These are phyloP conservation scores for Talaromyces atroroseus DNA, from an alignment of 2,329 filamentous ascomycete species.

Conservation along the genomic window DNA sequence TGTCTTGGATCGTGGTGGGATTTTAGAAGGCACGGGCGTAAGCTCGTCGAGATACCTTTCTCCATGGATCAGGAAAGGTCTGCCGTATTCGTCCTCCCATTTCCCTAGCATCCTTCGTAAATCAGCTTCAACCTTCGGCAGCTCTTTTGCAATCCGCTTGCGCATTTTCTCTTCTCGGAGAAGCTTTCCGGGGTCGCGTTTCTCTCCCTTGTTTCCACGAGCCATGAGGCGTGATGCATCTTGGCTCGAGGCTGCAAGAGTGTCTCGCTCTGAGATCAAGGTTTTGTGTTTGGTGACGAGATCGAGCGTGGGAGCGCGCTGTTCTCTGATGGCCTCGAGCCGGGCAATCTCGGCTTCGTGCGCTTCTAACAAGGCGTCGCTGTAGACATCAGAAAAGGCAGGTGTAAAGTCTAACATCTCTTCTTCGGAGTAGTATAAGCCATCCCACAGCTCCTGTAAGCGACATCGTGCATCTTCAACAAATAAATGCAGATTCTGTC, in stretches of 20 bases:
- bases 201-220: conserved; percentile 87
- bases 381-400: conserved; percentile 94
- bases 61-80: conserved; percentile 88
- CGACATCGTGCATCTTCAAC: conserved; percentile 89
- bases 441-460: conserved; percentile 92
- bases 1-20: conserved; percentile 49
- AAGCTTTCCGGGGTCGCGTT: conserved; percentile 87
- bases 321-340: conserved; percentile 74
- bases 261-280: conserved; percentile 78
- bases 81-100: conserved; percentile 92
- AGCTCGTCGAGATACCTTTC: conserved; percentile 84
- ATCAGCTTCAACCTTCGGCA: conserved; percentile 86
- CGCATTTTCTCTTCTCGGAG: conserved; percentile 97
- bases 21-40: conserved; percentile 62
- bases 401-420: conserved; percentile 98
- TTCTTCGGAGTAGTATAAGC: conserved; percentile 89
- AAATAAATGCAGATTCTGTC: conserved; percentile 90
- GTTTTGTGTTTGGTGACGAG: conserved; percentile 78
- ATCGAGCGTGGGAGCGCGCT: conserved; percentile 76
- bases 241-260: conserved; percentile 83
- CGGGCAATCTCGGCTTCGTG: conserved; percentile 87
- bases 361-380: conserved; percentile 87
- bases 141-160: conserved; percentile 91
- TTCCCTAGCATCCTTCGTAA: conserved; percentile 71
- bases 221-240: conserved; percentile 91